Evolutionary conservation across 177 flowering plant species (phyloP).

Genomic region (Vitis hybrid): DNA sequence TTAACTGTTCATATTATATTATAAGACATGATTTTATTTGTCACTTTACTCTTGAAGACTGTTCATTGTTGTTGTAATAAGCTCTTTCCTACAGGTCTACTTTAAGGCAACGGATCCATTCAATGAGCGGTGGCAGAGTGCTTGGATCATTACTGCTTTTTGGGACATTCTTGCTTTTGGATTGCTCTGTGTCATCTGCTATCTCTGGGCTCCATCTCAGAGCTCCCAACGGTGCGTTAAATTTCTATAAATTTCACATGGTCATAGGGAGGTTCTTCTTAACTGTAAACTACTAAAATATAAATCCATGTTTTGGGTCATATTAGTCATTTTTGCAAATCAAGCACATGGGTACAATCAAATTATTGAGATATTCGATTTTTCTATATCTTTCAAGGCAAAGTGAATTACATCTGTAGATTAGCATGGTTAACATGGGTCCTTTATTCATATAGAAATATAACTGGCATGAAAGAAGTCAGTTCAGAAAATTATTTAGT

Average conservation of each 20-base stretch:
- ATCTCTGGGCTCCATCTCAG: slow-evolving; percentile 97
- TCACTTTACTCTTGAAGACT: not conserved
- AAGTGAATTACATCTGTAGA: too few relatives aligned
- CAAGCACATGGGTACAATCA: too few relatives aligned
- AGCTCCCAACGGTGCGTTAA: slow-evolving; percentile 69
- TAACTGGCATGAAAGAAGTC: too few relatives aligned
- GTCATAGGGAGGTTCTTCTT: not conserved
- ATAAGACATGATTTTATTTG: not conserved
- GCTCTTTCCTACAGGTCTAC: slow-evolving; percentile 55
- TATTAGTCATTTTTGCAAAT: too few relatives aligned
- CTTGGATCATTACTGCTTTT: slow-evolving; percentile 93
- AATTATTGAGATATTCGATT: too few relatives aligned
- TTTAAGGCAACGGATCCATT: slow-evolving; percentile 97
- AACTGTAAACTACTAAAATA: too few relatives aligned
- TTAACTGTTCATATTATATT: too few relatives aligned
- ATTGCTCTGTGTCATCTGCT: slow-evolving; percentile 83
- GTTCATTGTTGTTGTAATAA: not conserved
- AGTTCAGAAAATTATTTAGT: too few relatives aligned
- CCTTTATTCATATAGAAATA: too few relatives aligned
- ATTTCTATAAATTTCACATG: not conserved
- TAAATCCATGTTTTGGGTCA: too few relatives aligned
- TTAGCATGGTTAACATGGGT: too few relatives aligned
- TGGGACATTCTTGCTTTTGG: slow-evolving; percentile 84
- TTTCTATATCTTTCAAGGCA: too few relatives aligned
- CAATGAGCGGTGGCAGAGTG: slow-evolving; percentile 93